These are phyloP conservation scores for Rhexocercosporidium sp. DNA, from an alignment of 2,329 filamentous ascomycete genomes.

Conservation along the genomic window DNA sequence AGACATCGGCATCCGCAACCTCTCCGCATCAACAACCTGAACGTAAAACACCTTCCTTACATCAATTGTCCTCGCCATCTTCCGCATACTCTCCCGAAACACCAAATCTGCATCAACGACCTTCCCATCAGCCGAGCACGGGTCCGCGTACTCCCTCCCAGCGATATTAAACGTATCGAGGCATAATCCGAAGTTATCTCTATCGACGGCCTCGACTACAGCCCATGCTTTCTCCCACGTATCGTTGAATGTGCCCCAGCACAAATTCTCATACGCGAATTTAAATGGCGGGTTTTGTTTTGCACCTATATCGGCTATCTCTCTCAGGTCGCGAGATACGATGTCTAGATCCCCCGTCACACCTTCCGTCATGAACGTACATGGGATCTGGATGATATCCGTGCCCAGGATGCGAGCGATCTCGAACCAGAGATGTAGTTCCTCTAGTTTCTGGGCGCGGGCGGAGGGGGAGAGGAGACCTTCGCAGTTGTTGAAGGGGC, in stretches of 20 bases:
- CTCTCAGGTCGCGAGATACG: constrained; percentile 65
- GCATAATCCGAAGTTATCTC: constrained; percentile 76
- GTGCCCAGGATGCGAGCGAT: constrained; percentile 70
- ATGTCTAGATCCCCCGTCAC: constrained; percentile 57
- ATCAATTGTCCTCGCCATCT: constrained; percentile 35
- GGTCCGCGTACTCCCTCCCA: constrained; percentile 73
- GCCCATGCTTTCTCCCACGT: constrained; percentile 77
- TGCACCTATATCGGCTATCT: constrained; percentile 71
- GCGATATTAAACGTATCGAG: constrained; percentile 82
- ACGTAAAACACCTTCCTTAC: constrained; percentile 67
- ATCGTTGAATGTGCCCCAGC: constrained; percentile 72
- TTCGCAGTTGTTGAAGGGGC: constrained; percentile 80
- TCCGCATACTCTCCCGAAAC: constrained; percentile 47
- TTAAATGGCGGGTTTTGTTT: constrained; percentile 59
- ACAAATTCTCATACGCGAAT: constrained; percentile 76
- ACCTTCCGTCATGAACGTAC: constrained; percentile 56
- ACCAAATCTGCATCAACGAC: constrained; percentile 44
- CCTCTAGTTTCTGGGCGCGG: constrained; percentile 61
- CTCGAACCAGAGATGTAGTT: constrained; percentile 72
- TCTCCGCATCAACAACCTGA: constrained; percentile 77
- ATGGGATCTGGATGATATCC: constrained; percentile 76
- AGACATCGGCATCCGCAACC: constrained; percentile 60
- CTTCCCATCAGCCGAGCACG: constrained; percentile 49
- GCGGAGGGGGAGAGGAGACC: constrained; percentile 67
- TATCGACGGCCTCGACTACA: constrained; percentile 66